phyloP scores from a whole-genome alignment of 2,329 filamentous ascomycete genomes.

The Cladophialophora chaetospira region DNA sequence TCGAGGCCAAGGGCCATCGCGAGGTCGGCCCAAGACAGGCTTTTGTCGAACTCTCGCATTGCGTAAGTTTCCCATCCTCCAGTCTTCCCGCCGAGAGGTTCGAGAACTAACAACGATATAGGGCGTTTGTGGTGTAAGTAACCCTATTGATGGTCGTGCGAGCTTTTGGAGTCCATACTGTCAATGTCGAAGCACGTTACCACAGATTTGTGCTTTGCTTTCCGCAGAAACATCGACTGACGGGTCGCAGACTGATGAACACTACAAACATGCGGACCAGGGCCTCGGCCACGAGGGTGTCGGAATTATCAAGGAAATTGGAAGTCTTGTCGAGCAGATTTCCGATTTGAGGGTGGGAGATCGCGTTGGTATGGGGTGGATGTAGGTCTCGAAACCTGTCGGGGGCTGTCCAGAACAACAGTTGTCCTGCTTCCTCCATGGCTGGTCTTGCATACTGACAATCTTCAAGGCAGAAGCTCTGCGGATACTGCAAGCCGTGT shows the following conservation, averaged over 20 bases:
- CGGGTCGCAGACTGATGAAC: slow-evolving; percentile 24
- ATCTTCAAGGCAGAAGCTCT: slow-evolving; percentile 12
- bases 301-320: slow-evolving; percentile 32
- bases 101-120: too few relatives aligned
- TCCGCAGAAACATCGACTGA: neutral
- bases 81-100: too few relatives aligned
- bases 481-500: slow-evolving; percentile 29
- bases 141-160: neutral
- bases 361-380: slow-evolving; percentile 31
- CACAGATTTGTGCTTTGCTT: too few relatives aligned
- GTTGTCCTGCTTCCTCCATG: neutral
- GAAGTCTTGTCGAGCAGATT: slow-evolving; percentile 22
- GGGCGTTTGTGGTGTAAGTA: slow-evolving; percentile 27
- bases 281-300: slow-evolving; percentile 35
- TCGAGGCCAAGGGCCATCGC: slow-evolving; percentile 23
- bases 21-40: slow-evolving; percentile 26
- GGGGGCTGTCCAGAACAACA: too few relatives aligned
- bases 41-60: slow-evolving; percentile 24
- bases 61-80: too few relatives aligned
- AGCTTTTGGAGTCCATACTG: too few relatives aligned
- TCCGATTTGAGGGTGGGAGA: slow-evolving; percentile 29
- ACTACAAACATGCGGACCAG: slow-evolving; percentile 24
- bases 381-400: too few relatives aligned
- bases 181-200: too few relatives aligned
- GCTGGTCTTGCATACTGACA: neutral